Percentiles rank a stretch among this genome's conserved stretches.
Evolutionary conservation across 306 rosid species (phyloP).

Genomic region (Lupinus albus): DNA sequence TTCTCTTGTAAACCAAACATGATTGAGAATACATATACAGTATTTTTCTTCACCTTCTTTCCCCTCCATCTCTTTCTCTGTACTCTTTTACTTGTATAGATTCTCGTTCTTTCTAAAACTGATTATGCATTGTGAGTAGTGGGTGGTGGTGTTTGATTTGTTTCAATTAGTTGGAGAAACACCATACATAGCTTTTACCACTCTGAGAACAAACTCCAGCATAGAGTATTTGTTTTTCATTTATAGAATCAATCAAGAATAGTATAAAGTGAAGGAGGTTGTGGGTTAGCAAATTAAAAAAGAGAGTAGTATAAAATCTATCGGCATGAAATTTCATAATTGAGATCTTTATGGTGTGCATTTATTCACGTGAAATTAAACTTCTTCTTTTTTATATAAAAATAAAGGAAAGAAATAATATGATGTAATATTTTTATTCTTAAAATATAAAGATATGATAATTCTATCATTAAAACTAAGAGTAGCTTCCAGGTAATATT

Average conservation of each 20-base stretch:
- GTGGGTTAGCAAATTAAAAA: no score
- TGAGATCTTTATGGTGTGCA: conserved; percentile 3
- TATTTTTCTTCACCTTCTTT: no score
- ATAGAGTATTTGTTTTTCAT: not conserved
- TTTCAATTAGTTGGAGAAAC: conserved; percentile 29
- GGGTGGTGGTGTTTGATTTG: conserved; percentile 6
- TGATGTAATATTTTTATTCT: no score
- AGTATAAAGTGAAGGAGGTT: no score
- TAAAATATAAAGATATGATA: no score
- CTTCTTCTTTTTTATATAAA: conserved; percentile 35
- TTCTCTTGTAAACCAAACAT: no score
- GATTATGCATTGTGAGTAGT: no score
- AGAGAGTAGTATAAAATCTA: no score
- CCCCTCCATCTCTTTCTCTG: no score
- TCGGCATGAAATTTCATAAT: not conserved
- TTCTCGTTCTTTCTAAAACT: no score
- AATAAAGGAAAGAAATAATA: conserved; percentile 90
- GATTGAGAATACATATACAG: no score
- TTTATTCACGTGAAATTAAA: conserved; percentile 6
- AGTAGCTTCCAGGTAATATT: conserved; percentile 83
- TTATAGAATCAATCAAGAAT: conserved; percentile 5
- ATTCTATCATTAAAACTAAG: conserved; percentile 66
- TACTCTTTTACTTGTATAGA: no score
- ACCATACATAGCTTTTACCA: conserved; percentile 1
- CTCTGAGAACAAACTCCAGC: not conserved